Base-by-base conservation (phyloP, 495 filamentous ascomycete species). In the Trichoderma virens region DNA sequence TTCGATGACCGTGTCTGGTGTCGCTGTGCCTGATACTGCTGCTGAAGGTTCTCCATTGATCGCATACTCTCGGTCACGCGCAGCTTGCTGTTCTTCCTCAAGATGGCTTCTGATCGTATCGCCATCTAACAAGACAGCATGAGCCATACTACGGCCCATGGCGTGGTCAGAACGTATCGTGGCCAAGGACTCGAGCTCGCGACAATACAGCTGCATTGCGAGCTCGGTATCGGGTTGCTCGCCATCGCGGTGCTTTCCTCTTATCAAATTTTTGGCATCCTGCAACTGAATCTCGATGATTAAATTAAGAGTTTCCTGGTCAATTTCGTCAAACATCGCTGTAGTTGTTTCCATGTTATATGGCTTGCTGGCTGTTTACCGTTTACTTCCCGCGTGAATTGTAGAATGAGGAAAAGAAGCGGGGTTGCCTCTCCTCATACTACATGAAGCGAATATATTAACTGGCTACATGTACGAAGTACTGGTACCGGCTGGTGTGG, bases 101-200 rank as follows among this genome's bases (percentile, higher is more conserved):
- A 66, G 8, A 7, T 60, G 16, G 5, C 66, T 65, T 27, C 61
- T 45, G 20, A 78, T 59, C 1, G 68, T 20, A 25, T 31, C 51
- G 5, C 66, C 72, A 65, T 78, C 76, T 1, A 32, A 47, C 3
- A 62, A 62, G 23, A 72, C 67, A 8, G 77, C 75, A 1, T 41
- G 62, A 23, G 70, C 71, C 30, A 78, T 71, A 64, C 76, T 78
- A 18, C 56, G 56, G 41, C 68, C 67, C 70, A 79, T 74, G 45
- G 63, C 11, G 9, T 65, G 64, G 65, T 79, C 76, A 0, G 59
- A 11, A n/a, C 72, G 16, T 8, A 73, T 20, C 8, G 65, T 59
- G 4, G 64, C 54, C 43, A 16, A 61, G 2, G 32, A 30, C 38
- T 68, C 14, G 5, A 80, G 65, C n/a, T 80, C 74, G n/a, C 62